Percentiles rank a stretch among this genome's conserved stretches.
phyloP scores from a whole-genome alignment of 2,329 filamentous ascomycete genomes.

The Diaporthe humulicola region DNA sequence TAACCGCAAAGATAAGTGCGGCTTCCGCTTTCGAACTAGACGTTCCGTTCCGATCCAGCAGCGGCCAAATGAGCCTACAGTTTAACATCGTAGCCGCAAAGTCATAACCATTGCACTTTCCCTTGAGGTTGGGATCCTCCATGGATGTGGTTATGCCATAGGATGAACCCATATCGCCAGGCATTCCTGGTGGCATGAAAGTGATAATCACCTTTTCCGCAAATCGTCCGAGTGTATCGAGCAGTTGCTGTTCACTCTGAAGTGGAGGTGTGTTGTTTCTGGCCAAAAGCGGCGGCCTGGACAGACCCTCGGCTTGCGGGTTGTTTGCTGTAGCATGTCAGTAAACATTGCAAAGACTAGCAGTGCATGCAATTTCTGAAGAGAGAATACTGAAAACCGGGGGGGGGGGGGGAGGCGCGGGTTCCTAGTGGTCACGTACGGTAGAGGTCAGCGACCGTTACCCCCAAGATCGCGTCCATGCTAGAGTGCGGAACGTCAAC shows the following conservation, averaged over 20 bases:
- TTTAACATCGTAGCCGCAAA: not conserved
- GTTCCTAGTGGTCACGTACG: not conserved
- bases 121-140: not conserved
- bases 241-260: not conserved
- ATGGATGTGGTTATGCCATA: not conserved
- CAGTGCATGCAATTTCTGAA: not conserved
- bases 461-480: constrained; percentile 4
- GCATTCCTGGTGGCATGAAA: not conserved
- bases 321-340: not conserved
- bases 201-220: not conserved
- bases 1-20: not conserved
- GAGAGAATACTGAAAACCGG: not conserved
- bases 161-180: not conserved
- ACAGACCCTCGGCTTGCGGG: not conserved
- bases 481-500: not conserved
- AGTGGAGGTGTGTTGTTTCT: not conserved
- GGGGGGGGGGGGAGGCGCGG: too few relatives aligned
- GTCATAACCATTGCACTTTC: not conserved
- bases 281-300: not conserved
- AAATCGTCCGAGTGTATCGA: not conserved
- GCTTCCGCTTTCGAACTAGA: not conserved
- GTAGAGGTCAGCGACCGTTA: not conserved
- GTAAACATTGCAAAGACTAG: not conserved
- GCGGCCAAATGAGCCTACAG: not conserved
- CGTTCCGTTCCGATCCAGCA: not conserved